A percentile compares a stretch with the other conserved stretches of the same genome.
phyloP scores from a whole-genome alignment of 441 rosid species.

The Populus hybrid region DNA sequence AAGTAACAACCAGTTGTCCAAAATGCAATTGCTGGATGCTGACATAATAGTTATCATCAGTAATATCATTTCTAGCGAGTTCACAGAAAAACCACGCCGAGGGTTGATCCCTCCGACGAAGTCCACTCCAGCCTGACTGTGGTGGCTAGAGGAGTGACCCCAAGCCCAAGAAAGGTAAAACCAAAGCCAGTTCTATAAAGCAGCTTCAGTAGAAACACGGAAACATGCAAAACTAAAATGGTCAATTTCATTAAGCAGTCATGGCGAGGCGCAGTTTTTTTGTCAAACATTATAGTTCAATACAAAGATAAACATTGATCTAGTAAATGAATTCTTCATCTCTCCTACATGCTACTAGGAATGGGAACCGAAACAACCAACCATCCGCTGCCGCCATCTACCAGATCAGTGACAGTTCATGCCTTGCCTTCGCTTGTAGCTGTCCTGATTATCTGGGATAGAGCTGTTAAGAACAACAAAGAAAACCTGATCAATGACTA shows the following conservation, averaged over 20 bases:
- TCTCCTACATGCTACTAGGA: constrained; percentile 28
- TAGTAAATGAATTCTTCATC: constrained; percentile 5
- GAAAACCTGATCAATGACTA: constrained; percentile 12
- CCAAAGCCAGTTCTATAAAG: background rate
- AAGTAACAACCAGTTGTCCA: background rate
- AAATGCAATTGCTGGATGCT: background rate
- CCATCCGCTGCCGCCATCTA: constrained; percentile 10
- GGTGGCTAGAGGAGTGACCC: too few relatives aligned
- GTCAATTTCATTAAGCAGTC: background rate
- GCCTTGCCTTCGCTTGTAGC: constrained; percentile 89
- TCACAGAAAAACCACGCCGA: too few relatives aligned
- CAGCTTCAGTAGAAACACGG: background rate
- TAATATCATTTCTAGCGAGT: background rate
- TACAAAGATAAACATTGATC: background rate
- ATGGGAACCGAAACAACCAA: background rate
- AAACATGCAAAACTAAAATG: background rate
- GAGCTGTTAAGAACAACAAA: constrained; percentile 45
- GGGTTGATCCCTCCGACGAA: too few relatives aligned
- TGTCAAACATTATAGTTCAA: background rate
- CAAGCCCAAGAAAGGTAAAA: background rate
- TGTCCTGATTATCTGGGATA: constrained; percentile 94
- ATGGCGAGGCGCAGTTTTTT: background rate
- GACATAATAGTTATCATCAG: background rate
- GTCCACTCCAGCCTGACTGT: too few relatives aligned
- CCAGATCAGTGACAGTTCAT: constrained; percentile 22